Base-by-base conservation (phyloP, 2,329 filamentous ascomycete species). In the Chaetothyriales sp. region DNA sequence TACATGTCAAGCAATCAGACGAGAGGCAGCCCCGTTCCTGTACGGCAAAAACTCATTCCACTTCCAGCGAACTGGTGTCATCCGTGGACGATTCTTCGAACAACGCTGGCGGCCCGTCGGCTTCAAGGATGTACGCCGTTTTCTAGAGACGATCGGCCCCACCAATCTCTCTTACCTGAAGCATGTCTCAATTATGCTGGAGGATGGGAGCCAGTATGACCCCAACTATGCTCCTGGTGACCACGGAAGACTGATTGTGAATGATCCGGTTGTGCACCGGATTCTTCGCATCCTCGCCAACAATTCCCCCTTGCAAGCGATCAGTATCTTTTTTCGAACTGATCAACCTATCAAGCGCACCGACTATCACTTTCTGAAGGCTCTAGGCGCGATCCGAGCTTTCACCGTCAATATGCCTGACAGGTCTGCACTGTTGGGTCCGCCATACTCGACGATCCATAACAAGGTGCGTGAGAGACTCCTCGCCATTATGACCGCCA, bases 11-110 rank as follows among this genome's bases (percentile, higher is more conserved):
- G 62, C 69, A 36, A 64, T 75, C 19, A 61, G 67, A 47, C 59
- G 67, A 28, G 73, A 75, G 63, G 73, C 64, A 19, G 66, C 69
- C 43, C 68, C 63, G 26, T 65, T 76, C 39, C 63, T 76, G 0
- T 76, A 76, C 54, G 65, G 69, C n/a, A 68, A 73, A 54, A 75
- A 75, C 55, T 62, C 60, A 2, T 76, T 75, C 60, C 54, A 63
- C 42, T 71, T 76, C 53, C 43, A 67, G 67, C 39, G 66, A 64
- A 50, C 56, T 54, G 45, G 54, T 55, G n/a, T 64, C 58, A 2
- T 36, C 44, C 66, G 70, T 43, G 65, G 57, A 51, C 64, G 56
- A 36, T 73, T 66, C 63, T 73, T 67, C 63, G 64, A 65, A 36
- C 55, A 61, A 2, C 58, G 65, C 18, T 69, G 66, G 51, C 68